These are phyloP conservation scores for Fonsecaea nubica DNA, from an alignment of 2,329 filamentous ascomycete genomes.

Conservation along the genomic window DNA sequence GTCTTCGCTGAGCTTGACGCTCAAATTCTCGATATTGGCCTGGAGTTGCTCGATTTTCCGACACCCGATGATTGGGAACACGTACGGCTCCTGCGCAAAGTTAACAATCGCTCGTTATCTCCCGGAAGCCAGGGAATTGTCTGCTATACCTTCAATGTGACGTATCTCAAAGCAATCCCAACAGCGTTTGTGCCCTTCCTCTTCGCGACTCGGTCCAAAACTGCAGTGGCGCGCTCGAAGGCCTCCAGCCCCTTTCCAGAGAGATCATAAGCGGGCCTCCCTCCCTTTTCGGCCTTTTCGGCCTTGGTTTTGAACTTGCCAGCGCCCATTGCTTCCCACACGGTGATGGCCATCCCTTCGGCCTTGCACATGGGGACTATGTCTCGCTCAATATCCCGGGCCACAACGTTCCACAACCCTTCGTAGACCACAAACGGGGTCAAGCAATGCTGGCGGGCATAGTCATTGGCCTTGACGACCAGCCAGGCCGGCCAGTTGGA, in stretches of 20 bases:
- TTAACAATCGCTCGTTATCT: background rate
- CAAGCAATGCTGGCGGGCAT: conserved; percentile 72
- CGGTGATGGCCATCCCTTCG: conserved; percentile 67
- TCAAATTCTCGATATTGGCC: conserved; percentile 63
- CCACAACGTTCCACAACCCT: conserved; percentile 65
- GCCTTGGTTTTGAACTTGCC: conserved; percentile 58
- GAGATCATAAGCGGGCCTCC: conserved; percentile 31
- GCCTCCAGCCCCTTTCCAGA: conserved; percentile 19
- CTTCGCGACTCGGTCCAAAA: conserved; percentile 32
- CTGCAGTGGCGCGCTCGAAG: conserved; percentile 17
- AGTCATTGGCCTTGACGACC: conserved; percentile 55
- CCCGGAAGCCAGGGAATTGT: background rate
- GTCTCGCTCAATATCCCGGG: conserved; percentile 72
- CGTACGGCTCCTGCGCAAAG: conserved; percentile 57
- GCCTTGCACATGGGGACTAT: conserved; percentile 69
- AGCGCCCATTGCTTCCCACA: conserved; percentile 61
- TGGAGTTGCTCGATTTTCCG: conserved; percentile 60
- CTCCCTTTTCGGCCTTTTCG: conserved; percentile 38
- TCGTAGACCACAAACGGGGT: conserved; percentile 73
- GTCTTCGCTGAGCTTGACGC: conserved; percentile 56
- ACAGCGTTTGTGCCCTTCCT: conserved; percentile 26
- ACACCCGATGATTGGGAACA: conserved; percentile 62
- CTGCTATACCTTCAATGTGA: conserved; percentile 38
- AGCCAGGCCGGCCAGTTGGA: conserved; percentile 40
- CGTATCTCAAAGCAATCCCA: conserved; percentile 56